phyloP scores from a whole-genome alignment of 805 yeast species.

The Ogataea degrootiae region DNA sequence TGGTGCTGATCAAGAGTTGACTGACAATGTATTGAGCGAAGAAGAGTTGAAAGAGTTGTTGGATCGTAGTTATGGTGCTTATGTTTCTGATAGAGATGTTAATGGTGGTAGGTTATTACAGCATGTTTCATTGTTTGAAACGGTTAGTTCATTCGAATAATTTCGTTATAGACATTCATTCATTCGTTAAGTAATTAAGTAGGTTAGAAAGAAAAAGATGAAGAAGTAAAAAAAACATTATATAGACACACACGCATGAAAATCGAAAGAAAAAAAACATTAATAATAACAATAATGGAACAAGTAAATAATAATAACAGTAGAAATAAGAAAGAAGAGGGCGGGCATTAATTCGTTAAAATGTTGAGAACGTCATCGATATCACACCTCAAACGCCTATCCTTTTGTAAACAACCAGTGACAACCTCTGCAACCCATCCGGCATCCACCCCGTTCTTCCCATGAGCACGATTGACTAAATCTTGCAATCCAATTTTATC shows the following conservation, averaged over 20 bases:
- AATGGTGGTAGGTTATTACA: conserved; percentile 3
- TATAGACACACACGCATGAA: not conserved
- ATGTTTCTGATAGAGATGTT: conserved; percentile 12
- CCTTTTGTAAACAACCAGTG: conserved; percentile 48
- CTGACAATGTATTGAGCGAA: conserved; percentile 27
- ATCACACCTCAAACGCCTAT: conserved; percentile 48
- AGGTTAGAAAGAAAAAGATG: not conserved
- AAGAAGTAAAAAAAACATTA: not conserved
- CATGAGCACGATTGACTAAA: not conserved
- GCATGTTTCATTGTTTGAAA: conserved; percentile 34
- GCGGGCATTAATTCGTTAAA: conserved; percentile 1
- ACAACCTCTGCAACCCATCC: conserved; percentile 29
- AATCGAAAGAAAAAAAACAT: not conserved
- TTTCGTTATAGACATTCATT: not conserved
- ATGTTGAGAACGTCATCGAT: conserved; percentile 35
- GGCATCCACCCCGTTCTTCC: not conserved
- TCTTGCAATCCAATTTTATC: conserved; percentile 31
- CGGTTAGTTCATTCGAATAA: conserved; percentile 28
- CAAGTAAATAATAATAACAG: not conserved
- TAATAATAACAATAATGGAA: not conserved
- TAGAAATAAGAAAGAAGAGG: not conserved
- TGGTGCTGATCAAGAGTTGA: conserved; percentile 10
- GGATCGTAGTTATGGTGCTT: conserved; percentile 44
- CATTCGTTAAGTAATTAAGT: not conserved
- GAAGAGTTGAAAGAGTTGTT: conserved; percentile 46